Evolutionary conservation across 2,329 filamentous ascomycete genomes (phyloP), one percentile per base, ranked within the genome.

Genomic region (Monosporascus sp.): DNA sequence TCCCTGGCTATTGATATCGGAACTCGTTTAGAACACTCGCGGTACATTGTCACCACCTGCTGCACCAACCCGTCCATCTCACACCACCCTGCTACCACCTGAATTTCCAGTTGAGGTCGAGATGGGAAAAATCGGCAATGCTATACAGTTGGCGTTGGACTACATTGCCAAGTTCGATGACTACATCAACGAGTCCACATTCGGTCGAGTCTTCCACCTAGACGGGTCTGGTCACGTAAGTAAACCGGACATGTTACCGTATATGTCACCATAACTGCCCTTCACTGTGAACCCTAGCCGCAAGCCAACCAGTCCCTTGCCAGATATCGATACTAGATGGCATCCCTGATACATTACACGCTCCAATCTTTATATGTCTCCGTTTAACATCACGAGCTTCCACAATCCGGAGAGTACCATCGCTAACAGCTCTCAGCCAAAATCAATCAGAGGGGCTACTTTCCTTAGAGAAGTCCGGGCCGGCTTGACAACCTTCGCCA

Each of bases 391-490:
- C n/a, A 44, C 38, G 6, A 50, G 25, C 18, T 18, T 31, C 22
- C 24, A 37, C 18, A 11, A 35, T 5, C 24, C 11, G 5, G 8
- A 14, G 22, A 35, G 5, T 35, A 9, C 7, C 18, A 49, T 50
- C 51, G 39, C 60, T 65, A 25, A 63, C 52, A 54, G 55, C 55
- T 7, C 17, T 36, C 54, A 90, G 87, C 81, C 81, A 35, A 78
- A 84, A 48, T 84, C 88, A 64, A 83, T 90, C 48, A 79, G 80
- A 54, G 82, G 82, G 38, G 80, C 87, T 37, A 85, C 79, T 55
- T 91, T 93, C 69, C 84, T 89, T 58, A 87, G 83, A 22, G 90
- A 94, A 69, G 73, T 94, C 53, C 85, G 89, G 27, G 90, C 89
- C 31, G 90, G 89, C 1, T 68, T 93, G 51, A 90, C 90, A 2